These are phyloP conservation scores for Aspergillus carbonarius DNA, from an alignment of 2,329 filamentous ascomycete species.

Conservation along the genomic window DNA sequence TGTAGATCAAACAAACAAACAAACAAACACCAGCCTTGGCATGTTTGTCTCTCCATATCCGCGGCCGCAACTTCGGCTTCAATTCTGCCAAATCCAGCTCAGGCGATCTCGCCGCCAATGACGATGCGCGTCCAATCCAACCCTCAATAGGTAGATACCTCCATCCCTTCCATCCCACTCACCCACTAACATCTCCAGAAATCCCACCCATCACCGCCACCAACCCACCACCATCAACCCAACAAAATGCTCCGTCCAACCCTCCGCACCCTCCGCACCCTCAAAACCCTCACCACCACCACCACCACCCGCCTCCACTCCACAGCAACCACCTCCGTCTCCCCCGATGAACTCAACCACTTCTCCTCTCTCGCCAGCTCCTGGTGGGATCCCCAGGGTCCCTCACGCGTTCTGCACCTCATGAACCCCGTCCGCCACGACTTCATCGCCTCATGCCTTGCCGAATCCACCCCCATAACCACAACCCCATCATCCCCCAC, in stretches of 20 bases:
- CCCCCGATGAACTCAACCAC: constrained; percentile 84
- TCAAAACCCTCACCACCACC: constrained; percentile 2
- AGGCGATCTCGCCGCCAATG: neutral
- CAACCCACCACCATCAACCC: neutral
- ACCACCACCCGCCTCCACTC: constrained; percentile 28
- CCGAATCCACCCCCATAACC: constrained; percentile 44
- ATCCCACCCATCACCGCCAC: neutral
- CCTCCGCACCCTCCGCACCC: constrained; percentile 3
- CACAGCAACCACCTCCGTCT: constrained; percentile 66
- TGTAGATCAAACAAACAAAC: neutral
- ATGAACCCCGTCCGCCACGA: constrained; percentile 97
- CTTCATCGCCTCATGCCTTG: constrained; percentile 76
- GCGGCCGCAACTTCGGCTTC: constrained; percentile 7
- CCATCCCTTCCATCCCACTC: neutral
- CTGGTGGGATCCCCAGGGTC: constrained; percentile 97
- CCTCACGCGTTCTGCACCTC: constrained; percentile 86
- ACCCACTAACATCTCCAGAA: neutral
- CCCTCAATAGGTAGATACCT: neutral
- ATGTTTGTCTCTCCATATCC: constrained; percentile 14
- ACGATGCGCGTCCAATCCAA: neutral
- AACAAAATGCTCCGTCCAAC: constrained; percentile 10
- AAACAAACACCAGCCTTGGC: constrained; percentile 13
- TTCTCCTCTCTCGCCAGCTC: constrained; percentile 89
- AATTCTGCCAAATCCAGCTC: constrained; percentile 1
- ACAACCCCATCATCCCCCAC: constrained; percentile 15